Evolutionary conservation across 805 yeast genomes (phyloP).

Genomic region (Pichia ethanolica): DNA sequence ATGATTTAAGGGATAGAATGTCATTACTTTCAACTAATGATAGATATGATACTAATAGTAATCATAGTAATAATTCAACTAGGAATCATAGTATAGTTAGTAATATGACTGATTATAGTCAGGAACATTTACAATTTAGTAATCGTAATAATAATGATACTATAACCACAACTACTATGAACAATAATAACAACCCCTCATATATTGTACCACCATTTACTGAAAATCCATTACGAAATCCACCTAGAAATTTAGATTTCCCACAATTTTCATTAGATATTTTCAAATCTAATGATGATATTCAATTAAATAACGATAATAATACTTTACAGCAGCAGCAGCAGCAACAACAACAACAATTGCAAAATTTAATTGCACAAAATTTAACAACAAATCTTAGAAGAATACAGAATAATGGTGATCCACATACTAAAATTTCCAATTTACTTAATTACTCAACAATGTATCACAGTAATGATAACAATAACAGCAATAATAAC

Average conservation of each 20-base stretch:
- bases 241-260: slow-evolving; percentile 10
- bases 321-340: neutral
- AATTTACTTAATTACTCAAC: neutral
- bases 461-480: neutral
- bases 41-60: neutral
- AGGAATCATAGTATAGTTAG: neutral
- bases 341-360: neutral
- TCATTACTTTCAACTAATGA: slow-evolving; percentile 1
- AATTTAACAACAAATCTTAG: neutral
- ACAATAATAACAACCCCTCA: neutral
- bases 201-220: slow-evolving; percentile 8
- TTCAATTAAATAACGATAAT: neutral
- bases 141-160: neutral
- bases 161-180: neutral
- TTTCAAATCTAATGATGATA: slow-evolving; percentile 14
- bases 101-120: neutral
- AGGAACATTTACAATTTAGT: neutral
- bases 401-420: neutral
- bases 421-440: neutral
- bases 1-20: slow-evolving; percentile 1
- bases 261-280: slow-evolving; percentile 18
- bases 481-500: neutral
- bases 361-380: neutral
- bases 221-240: slow-evolving; percentile 7
- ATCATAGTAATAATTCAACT: neutral